Base-by-base conservation (phyloP, 495 filamentous ascomycete species). In the Pyronema omphalodes region DNA sequence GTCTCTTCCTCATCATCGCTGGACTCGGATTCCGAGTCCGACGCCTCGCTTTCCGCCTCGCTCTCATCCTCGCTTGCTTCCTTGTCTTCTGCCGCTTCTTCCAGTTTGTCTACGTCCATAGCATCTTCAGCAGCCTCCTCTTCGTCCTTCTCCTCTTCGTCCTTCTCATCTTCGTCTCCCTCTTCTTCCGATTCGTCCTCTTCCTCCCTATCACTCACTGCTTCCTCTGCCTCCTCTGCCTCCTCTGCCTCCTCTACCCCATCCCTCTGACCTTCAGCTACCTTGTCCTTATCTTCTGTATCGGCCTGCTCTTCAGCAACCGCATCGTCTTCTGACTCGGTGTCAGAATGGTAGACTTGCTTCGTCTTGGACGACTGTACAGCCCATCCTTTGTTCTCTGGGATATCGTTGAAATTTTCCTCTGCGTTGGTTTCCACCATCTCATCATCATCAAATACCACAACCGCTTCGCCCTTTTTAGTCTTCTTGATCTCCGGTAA, bases 1-100 rank as follows among this genome's bases (percentile, higher is more conserved):
- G 60, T 36, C 14, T 63, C 59, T 11, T 65, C 59, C 3, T 40
- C 51, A 36, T 63, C 60, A 35, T 57, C 51, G 4, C 53, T 57
- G 15, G 7, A 39, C 4, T 51, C 51, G n/a, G 56, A 45, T 19
- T 57, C 4, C 15, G 40, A 37, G 15, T 39, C 33, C 8, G 11
- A 34, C 1, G 19, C 15, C 14, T 12, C 39, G 12, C 17, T 17
- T 6, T 43, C 17, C 39, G 12, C 14, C 34, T 53, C 35, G 14
- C n/a, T 23, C 12, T 53, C 51, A 9, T 55, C 14, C n/a, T 57
- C 48, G 9, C 5, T 18, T 33, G 1, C 29, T 1, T 51, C 48
- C 48, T 51, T 33, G 19, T 29, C 15, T n/a, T 51, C 48, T 15
- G 11, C 35, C 8, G 3, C 8, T 14, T 4, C 37, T 15, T 52